Conservation (phyloP, 2,329 filamentous ascomycete genomes). For the Fusarium sambucinum region DNA sequence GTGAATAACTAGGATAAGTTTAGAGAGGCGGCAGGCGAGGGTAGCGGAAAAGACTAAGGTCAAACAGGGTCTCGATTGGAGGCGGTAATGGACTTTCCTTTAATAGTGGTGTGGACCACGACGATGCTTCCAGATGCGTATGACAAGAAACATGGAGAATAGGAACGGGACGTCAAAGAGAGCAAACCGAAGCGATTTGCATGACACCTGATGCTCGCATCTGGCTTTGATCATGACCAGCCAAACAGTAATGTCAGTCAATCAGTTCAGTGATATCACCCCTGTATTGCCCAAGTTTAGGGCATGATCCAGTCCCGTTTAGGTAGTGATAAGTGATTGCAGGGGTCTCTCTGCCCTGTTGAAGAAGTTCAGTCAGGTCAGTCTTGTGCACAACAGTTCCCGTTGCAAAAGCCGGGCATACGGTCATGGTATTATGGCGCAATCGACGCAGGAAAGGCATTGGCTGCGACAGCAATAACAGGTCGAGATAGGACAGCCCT, state of each 20-base stretch:
- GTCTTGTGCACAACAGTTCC: conserved; percentile 13
- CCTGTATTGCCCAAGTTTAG: conserved; percentile 25
- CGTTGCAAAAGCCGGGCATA: conserved; percentile 26
- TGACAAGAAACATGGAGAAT: conserved; percentile 4
- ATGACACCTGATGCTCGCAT: conserved; percentile 43
- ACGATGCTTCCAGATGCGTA: conserved; percentile 23
- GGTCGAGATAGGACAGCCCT: conserved; percentile 17
- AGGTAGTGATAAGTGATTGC: conserved; percentile 38
- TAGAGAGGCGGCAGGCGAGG: conserved; percentile 15
- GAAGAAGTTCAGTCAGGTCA: conserved; percentile 9
- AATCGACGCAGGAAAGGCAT: conserved; percentile 28
- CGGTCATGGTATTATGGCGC: conserved; percentile 33
- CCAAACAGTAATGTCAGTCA: conserved; percentile 14
- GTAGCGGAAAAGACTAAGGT: conserved; percentile 16
- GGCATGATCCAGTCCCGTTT: conserved; percentile 35
- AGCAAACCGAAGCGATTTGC: conserved; percentile 22
- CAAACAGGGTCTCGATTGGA: conserved; percentile 31
- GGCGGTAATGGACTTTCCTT: conserved; percentile 36
- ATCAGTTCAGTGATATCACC: conserved; percentile 28
- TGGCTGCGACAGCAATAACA: conserved; percentile 25
- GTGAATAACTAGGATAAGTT: background rate
- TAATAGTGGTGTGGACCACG: conserved; percentile 31
- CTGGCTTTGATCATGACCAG: conserved; percentile 34
- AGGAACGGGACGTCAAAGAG: conserved; percentile 6
- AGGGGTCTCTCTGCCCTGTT: conserved; percentile 30